Evolutionary conservation across 2,329 filamentous ascomycete genomes (phyloP), one percentile per base, ranked within the genome.

Genomic region (Rhynchosporium secalis): DNA sequence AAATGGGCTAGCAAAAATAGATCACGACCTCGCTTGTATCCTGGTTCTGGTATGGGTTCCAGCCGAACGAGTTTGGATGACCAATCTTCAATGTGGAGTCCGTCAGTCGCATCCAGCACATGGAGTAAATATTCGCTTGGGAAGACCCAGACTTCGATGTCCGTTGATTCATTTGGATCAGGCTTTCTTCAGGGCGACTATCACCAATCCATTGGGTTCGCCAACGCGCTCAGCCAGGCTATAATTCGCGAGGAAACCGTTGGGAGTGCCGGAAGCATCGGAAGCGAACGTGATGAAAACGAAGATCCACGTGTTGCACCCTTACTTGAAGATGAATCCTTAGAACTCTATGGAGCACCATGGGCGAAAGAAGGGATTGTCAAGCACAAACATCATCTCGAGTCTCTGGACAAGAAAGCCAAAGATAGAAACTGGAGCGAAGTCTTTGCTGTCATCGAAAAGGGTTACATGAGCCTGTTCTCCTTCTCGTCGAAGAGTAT

Each of bases 291-390:
- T 67, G 78, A 78, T 65, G 70, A 74, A 38, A 58, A 56, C 38
- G 70, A 73, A 60, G 77, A 81, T 63, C 62, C 72, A 60, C 61
- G 73, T 28, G 75, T 85, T 76, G 72, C 84, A 4, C 86, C 89
- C 31, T 79, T 97, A 9, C 84, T 98, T 0, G 94, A 97, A 71
- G 95, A 98, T 71, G 95, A 99, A 72, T 92, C 89, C 0, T 83
- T 99, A 12, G 93, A 96, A 72, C 86, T 99, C 45, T 87, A 90
- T 10, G 95, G 95, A 29, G 91, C 95, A n/a, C 95, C 95, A 0
- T 99, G 95, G 95, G 89, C 96, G 33, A 99, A 99, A 77, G 95
- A 99, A 76, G 95, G 95, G 65, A 91, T 96, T 70, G 81, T 98
- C 26, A 94, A 94, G 69, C 94, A 99, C 78, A 98, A 98, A 76